Conservation (phyloP, 2,329 filamentous ascomycete genomes). For the Sporothrix brasiliensis region DNA sequence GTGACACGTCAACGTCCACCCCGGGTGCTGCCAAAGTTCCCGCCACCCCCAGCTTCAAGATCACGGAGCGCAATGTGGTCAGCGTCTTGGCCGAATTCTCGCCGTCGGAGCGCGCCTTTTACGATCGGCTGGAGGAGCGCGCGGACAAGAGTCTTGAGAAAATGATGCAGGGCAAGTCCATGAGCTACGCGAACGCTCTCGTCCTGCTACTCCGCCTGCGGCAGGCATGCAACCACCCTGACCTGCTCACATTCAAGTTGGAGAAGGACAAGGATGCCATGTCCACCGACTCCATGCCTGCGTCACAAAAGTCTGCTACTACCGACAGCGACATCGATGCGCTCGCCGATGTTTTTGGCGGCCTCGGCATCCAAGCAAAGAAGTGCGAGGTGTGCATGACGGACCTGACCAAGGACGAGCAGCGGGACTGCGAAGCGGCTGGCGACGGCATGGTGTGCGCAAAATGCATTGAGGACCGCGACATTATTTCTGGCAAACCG, state of each 20-base stretch:
- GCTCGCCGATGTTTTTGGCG: slow-evolving; percentile 83
- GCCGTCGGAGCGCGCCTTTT: slow-evolving; percentile 79
- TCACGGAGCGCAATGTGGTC: slow-evolving; percentile 87
- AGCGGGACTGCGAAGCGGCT: slow-evolving; percentile 42
- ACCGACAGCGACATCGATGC: slow-evolving; percentile 72
- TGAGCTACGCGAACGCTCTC: slow-evolving; percentile 92
- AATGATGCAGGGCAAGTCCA: slow-evolving; percentile 76
- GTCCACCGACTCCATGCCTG: slow-evolving; percentile 58
- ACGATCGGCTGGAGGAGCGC: slow-evolving; percentile 77
- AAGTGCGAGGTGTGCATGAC: slow-evolving; percentile 83
- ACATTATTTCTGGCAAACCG: slow-evolving; percentile 57
- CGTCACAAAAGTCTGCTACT: slow-evolving; percentile 53
- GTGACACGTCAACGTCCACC: slow-evolving; percentile 35
- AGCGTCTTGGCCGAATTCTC: slow-evolving; percentile 78
- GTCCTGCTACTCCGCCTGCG: slow-evolving; percentile 87
- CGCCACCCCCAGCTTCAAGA: slow-evolving; percentile 71
- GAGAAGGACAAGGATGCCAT: slow-evolving; percentile 86
- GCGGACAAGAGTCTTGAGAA: slow-evolving; percentile 84
- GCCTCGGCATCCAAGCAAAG: slow-evolving; percentile 75
- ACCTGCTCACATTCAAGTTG: slow-evolving; percentile 81
- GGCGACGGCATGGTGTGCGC: slow-evolving; percentile 60
- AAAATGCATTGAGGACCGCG: slow-evolving; percentile 75
- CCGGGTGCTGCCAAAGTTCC: slow-evolving; percentile 39
- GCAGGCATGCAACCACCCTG: slow-evolving; percentile 93
- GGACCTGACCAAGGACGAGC: slow-evolving; percentile 62